Conservation (phyloP, 805 yeast species). For the Zygoascus bituminiphila region DNA sequence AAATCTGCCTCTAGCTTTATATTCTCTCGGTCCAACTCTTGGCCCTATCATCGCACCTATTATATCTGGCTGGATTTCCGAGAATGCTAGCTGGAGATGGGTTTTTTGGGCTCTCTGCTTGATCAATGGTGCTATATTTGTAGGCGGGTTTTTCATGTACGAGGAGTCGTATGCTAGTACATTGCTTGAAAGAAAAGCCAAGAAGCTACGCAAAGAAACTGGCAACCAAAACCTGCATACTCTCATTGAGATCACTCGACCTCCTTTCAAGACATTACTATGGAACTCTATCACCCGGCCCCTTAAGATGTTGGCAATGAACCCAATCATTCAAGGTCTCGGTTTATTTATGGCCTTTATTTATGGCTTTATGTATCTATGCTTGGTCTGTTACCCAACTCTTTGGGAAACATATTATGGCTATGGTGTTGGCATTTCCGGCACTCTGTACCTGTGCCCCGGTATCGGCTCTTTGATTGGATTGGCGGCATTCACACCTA, state of each 20-base stretch:
- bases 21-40: slow-evolving; percentile 50
- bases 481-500: slow-evolving; percentile 39
- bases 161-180: slow-evolving; percentile 55
- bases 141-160: slow-evolving; percentile 37
- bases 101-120: slow-evolving; percentile 51
- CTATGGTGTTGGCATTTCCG: slow-evolving; percentile 41
- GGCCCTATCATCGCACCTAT: slow-evolving; percentile 46
- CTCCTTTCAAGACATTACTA: slow-evolving; percentile 18
- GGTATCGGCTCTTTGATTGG: slow-evolving; percentile 50
- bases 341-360: slow-evolving; percentile 58
- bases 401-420: slow-evolving; percentile 43
- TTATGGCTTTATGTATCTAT: slow-evolving; percentile 58
- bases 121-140: slow-evolving; percentile 42
- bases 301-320: slow-evolving; percentile 40
- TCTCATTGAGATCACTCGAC: slow-evolving; percentile 38
- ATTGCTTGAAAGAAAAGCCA: slow-evolving; percentile 41
- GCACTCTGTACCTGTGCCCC: slow-evolving; percentile 51
- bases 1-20: slow-evolving; percentile 48
- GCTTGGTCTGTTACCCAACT: slow-evolving; percentile 52
- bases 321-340: slow-evolving; percentile 57
- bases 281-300: slow-evolving; percentile 51
- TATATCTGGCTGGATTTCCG: slow-evolving; percentile 47
- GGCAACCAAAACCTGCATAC: slow-evolving; percentile 53
- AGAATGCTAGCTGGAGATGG: slow-evolving; percentile 53
- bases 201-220: slow-evolving; percentile 40